Percentiles rank a stretch among this genome's conserved stretches.
Evolutionary conservation across 2,329 filamentous ascomycete species (phyloP).

Genomic region (Colletotrichum aenigma): DNA sequence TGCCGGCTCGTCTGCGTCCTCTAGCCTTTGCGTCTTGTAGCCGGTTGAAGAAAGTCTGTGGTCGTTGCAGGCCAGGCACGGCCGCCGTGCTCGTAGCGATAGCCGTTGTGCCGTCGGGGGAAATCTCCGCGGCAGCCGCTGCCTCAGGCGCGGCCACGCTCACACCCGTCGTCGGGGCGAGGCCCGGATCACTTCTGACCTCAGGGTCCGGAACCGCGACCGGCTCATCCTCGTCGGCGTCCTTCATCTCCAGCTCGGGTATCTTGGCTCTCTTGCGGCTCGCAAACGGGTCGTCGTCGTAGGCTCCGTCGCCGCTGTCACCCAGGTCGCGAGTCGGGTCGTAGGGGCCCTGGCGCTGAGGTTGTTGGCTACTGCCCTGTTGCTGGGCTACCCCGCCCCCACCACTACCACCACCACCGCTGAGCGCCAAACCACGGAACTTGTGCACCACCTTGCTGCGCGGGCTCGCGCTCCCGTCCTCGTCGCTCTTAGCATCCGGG

Average conservation of each 20-base stretch:
- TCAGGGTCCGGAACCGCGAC: slow-evolving; percentile 19
- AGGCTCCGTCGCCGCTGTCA: slow-evolving; percentile 25
- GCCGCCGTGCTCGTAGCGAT: neutral
- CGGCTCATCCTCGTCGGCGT: slow-evolving; percentile 22
- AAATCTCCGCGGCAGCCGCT: neutral
- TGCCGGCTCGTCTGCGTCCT: slow-evolving; percentile 36
- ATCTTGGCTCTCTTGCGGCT: slow-evolving; percentile 43
- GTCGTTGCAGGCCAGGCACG: slow-evolving; percentile 28
- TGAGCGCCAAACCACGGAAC: slow-evolving; percentile 55
- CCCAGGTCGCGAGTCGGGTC: slow-evolving; percentile 23
- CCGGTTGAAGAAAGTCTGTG: slow-evolving; percentile 43
- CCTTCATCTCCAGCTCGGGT: slow-evolving; percentile 34
- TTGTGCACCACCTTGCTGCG: slow-evolving; percentile 54
- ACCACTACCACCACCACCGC: slow-evolving; percentile 36
- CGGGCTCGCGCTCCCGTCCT: slow-evolving; percentile 58
- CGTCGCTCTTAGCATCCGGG: slow-evolving; percentile 31
- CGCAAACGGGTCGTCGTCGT: slow-evolving; percentile 30
- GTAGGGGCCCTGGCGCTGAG: slow-evolving; percentile 4
- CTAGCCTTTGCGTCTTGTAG: slow-evolving; percentile 43
- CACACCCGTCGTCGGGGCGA: neutral
- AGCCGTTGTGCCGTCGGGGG: slow-evolving; percentile 20
- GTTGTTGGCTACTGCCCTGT: slow-evolving; percentile 13
- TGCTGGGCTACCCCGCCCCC: slow-evolving; percentile 48
- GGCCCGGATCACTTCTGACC: neutral
- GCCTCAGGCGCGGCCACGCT: neutral